Evolutionary conservation across 1,284 basidiomycete genomes (phyloP), one percentile per base, ranked within the genome.

Genomic region (Ganoderma meredithae): DNA sequence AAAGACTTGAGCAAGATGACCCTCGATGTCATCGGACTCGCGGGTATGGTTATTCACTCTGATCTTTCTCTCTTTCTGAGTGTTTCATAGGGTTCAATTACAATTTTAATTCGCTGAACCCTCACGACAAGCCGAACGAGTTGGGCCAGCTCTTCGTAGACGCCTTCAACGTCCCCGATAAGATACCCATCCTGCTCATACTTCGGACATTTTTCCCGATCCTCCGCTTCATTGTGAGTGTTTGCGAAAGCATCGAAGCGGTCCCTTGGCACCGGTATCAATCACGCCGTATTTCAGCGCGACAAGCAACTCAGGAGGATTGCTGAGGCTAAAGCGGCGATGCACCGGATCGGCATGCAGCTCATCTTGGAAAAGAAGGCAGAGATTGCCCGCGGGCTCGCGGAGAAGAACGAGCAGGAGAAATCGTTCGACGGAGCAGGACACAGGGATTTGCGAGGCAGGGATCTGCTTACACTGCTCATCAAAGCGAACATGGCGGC

Each of bases 361-460:
- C 77, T 85, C 36, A 75, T 86, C 25, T 73, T 77, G 25, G 78
- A 83, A 60, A 83, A 83, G 75, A 85, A 84, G 71, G 69, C 74
- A 19, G 79, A 40, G 31, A 65, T 69, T 33, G 22, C 19, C 83
- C 27, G 93, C 95, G 71, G 72, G 17, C 52, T 47, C 8, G 41
- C 53, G 4, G 64, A 61, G 12, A 70, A 71, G 31, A 74, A 73
- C 2, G 39, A 25, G 6, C n/a, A 53, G 68, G 66, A 39, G 72
- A 94, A 95, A 71, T 9, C 39, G 22, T 17, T n/a, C 19, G 44
- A 49, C 12, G 88, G 95, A 0, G 74, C 92, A 33, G 87, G 89
- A 8, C 94, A 94, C 88, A 83, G 81, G 85, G 69, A 73, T n/a
- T 36, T 76, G 1, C 66, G 66, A 2, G 71, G 71, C 0, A 71